Conservation (phyloP, 306 rosid species). For the Calophaca sinica region DNA sequence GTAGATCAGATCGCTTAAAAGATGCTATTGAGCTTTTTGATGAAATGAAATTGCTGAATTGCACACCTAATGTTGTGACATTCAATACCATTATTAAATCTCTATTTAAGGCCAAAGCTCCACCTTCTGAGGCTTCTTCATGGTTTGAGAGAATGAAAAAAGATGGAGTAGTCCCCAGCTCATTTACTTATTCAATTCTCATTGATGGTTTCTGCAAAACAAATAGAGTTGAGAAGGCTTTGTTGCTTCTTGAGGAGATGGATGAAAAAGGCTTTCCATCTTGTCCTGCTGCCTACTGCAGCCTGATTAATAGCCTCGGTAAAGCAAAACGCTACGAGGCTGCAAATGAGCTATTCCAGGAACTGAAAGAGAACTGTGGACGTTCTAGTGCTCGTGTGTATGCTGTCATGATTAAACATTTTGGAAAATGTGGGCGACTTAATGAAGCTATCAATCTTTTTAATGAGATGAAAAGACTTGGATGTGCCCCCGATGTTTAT, state of each 20-base stretch:
- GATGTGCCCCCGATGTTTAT: slow-evolving; percentile 84
- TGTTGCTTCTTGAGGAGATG: slow-evolving; percentile 98
- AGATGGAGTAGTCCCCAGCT: slow-evolving; percentile 75
- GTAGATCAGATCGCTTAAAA: slow-evolving; percentile 71
- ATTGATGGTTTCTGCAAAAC: slow-evolving; percentile 95
- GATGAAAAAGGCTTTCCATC: slow-evolving; percentile 95
- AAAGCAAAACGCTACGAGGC: slow-evolving; percentile 88
- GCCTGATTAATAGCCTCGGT: slow-evolving; percentile 92
- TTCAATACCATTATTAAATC: slow-evolving; percentile 80
- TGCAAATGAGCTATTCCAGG: slow-evolving; percentile 89
- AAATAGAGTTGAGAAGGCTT: slow-evolving; percentile 81
- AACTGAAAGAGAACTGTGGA: slow-evolving; percentile 90
- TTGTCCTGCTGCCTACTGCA: slow-evolving; percentile 96
- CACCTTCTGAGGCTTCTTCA: slow-evolving; percentile 64
- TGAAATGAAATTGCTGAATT: slow-evolving; percentile 67
- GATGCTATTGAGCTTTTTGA: slow-evolving; percentile 67
- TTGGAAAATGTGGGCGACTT: slow-evolving; percentile 83
- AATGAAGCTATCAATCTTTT: slow-evolving; percentile 79
- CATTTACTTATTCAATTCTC: slow-evolving; percentile 87
- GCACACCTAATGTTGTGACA: slow-evolving; percentile 83
- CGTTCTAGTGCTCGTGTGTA: slow-evolving; percentile 89
- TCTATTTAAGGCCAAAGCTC: slow-evolving; percentile 74
- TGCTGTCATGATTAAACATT: slow-evolving; percentile 96
- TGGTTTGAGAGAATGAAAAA: slow-evolving; percentile 93
- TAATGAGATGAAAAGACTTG: slow-evolving; percentile 81